These are phyloP conservation scores for Plasmodium ovale DNA, from an alignment of 169 alveolate genomes.

Conservation along the genomic window DNA sequence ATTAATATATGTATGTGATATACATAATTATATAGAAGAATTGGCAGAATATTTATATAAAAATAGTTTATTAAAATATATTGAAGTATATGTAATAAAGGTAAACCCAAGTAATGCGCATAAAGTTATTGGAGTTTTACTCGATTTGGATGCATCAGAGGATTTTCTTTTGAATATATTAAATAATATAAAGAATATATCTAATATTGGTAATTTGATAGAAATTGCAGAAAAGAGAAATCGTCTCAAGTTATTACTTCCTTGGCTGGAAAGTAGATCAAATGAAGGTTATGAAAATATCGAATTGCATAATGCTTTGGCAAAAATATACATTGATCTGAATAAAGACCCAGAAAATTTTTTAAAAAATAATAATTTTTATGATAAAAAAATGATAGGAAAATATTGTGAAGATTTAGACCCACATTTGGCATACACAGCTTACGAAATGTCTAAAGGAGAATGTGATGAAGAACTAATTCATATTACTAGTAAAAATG, in stretches of 20 bases:
- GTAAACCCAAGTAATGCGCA: constrained; percentile 98
- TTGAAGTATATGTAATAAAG: constrained; percentile 97
- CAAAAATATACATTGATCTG: constrained; percentile 98
- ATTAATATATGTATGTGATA: constrained; percentile 98
- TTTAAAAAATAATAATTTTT: constrained; percentile 96
- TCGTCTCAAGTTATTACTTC: constrained; percentile 95
- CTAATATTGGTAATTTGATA: constrained; percentile 96
- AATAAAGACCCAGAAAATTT: constrained; percentile 96
- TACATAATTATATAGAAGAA: constrained; percentile 97
- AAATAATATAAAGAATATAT: constrained; percentile 94
- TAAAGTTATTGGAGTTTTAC: constrained; percentile 97
- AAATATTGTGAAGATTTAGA: constrained; percentile 99
- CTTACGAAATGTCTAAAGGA: constrained; percentile 98
- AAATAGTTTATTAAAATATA: constrained; percentile 95
- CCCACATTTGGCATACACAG: constrained; percentile 98
- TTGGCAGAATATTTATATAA: constrained; percentile 97
- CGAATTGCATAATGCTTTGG: constrained; percentile 96
- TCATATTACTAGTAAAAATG: constrained; percentile 96
- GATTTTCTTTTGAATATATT: constrained; percentile 93
- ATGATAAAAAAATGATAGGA: constrained; percentile 97
- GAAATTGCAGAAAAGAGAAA: constrained; percentile 98
- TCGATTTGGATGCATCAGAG: constrained; percentile 99
- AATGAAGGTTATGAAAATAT: constrained; percentile 95
- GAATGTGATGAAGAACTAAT: constrained; percentile 97
- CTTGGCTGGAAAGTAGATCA: constrained; percentile 98